Evolutionary conservation across 1,284 basidiomycete genomes (phyloP).

Genomic region (Ganoderma boninense): DNA sequence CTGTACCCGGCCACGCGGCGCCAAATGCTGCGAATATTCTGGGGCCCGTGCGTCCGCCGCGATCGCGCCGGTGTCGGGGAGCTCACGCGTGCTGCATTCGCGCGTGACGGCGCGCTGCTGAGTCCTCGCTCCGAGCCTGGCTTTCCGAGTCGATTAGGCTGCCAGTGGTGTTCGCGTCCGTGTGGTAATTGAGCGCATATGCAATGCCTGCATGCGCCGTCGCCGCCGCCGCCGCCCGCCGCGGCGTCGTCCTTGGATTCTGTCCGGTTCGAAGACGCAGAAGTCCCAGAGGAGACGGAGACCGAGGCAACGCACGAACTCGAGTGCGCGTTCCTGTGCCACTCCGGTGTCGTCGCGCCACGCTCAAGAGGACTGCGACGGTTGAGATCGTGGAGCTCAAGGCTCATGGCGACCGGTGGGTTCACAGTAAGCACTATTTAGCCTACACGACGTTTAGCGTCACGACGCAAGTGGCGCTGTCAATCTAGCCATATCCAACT

Average conservation of each 20-base stretch:
- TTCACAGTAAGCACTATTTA: not conserved
- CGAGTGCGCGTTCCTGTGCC: conserved; percentile 12
- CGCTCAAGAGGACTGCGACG: not conserved
- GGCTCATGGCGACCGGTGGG: conserved; percentile 2
- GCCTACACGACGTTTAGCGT: conserved; percentile 5
- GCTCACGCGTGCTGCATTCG: not conserved
- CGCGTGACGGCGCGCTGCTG: not conserved
- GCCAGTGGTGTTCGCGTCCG: not conserved
- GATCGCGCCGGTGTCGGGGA: conserved; percentile 1
- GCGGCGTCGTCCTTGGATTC: not conserved
- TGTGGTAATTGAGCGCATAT: not conserved
- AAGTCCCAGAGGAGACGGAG: not conserved
- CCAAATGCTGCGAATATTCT: not conserved
- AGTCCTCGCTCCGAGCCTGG: not conserved
- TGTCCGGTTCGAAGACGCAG: not conserved
- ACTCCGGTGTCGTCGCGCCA: conserved; percentile 21
- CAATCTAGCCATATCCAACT: conserved; percentile 5
- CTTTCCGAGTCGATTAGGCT: not conserved
- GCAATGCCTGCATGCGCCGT: not conserved
- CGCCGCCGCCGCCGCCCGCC: not conserved
- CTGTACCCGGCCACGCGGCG: not conserved
- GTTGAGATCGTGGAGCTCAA: conserved; percentile 2
- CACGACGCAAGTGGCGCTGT: conserved; percentile 23
- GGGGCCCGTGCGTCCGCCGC: not conserved
- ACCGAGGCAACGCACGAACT: conserved; percentile 4